These are phyloP conservation scores for Herpotrichia juniperi DNA, from an alignment of 2,329 filamentous ascomycete genomes.

Conservation along the genomic window DNA sequence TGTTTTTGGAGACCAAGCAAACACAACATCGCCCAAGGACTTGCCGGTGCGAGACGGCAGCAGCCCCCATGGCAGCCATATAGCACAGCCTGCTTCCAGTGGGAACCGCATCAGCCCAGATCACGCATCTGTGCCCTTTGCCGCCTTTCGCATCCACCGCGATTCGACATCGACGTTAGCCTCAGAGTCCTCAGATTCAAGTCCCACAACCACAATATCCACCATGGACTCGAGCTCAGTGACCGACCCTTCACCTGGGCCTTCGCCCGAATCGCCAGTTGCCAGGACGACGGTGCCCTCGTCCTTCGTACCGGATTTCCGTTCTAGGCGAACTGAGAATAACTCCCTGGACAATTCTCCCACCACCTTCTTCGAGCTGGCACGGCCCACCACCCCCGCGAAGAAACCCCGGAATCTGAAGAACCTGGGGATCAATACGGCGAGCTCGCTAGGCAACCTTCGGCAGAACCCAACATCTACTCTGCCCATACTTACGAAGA, in stretches of 20 bases:
- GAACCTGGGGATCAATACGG: conserved; percentile 77
- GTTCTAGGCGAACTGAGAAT: conserved; percentile 41
- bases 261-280: conserved; percentile 84
- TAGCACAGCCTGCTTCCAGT: conserved; percentile 43
- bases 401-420: conserved; percentile 83
- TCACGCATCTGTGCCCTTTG: conserved; percentile 32
- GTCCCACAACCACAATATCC: conserved; percentile 90
- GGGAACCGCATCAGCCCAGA: conserved; percentile 34
- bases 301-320: conserved; percentile 67
- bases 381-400: conserved; percentile 59
- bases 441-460: conserved; percentile 53
- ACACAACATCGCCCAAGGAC: conserved; percentile 54
- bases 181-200: conserved; percentile 89
- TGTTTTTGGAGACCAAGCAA: conserved; percentile 69
- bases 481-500: conserved; percentile 57
- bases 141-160: conserved; percentile 62
- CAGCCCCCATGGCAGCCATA: conserved; percentile 34
- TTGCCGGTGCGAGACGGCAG: conserved; percentile 40
- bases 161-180: conserved; percentile 80
- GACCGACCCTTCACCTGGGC: conserved; percentile 89
- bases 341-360: conserved; percentile 51
- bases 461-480: conserved; percentile 56
- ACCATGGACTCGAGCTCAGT: conserved; percentile 90
- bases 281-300: conserved; percentile 71
- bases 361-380: conserved; percentile 60